Evolutionary conservation across 1,284 basidiomycete genomes (phyloP).

Genomic region (Grifola frondosa): DNA sequence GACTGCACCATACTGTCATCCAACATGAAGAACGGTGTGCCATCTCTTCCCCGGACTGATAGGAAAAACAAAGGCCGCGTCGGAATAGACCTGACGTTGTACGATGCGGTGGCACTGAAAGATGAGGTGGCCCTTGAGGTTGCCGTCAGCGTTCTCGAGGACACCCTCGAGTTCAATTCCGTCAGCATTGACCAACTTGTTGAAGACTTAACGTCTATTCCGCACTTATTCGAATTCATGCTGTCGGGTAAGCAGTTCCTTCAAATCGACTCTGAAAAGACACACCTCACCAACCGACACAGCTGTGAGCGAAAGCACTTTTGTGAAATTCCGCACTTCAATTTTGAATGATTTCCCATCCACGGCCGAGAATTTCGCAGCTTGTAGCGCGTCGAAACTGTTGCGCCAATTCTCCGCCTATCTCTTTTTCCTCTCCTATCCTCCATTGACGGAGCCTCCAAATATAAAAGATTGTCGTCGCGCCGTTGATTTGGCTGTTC

Average conservation of each 20-base stretch:
- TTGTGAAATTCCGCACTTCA: not conserved
- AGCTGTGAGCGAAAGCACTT: constrained; percentile 5
- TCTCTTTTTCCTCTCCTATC: constrained; percentile 12
- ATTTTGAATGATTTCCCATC: constrained; percentile 5
- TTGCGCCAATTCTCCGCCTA: constrained; percentile 10
- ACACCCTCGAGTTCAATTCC: constrained; percentile 15
- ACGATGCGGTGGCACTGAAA: constrained; percentile 11
- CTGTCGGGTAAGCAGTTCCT: constrained; percentile 12
- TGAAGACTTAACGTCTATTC: constrained; percentile 2
- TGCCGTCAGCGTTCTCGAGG: constrained; percentile 18
- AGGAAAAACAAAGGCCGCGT: too few relatives aligned
- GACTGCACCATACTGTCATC: too few relatives aligned
- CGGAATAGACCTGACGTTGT: too few relatives aligned
- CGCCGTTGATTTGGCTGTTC: constrained; percentile 7
- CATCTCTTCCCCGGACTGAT: too few relatives aligned
- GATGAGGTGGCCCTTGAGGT: constrained; percentile 16
- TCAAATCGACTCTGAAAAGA: too few relatives aligned
- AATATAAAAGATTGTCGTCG: constrained; percentile 9
- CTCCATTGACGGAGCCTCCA: not conserved
- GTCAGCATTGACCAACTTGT: constrained; percentile 5
- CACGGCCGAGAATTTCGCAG: constrained; percentile 3
- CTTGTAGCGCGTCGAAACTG: constrained; percentile 4
- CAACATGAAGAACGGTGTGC: too few relatives aligned
- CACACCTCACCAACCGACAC: too few relatives aligned
- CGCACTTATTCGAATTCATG: constrained; percentile 10